Conservation (phyloP, 371 early-diverging fungal genomes). For the Apophysomyces elegans region DNA sequence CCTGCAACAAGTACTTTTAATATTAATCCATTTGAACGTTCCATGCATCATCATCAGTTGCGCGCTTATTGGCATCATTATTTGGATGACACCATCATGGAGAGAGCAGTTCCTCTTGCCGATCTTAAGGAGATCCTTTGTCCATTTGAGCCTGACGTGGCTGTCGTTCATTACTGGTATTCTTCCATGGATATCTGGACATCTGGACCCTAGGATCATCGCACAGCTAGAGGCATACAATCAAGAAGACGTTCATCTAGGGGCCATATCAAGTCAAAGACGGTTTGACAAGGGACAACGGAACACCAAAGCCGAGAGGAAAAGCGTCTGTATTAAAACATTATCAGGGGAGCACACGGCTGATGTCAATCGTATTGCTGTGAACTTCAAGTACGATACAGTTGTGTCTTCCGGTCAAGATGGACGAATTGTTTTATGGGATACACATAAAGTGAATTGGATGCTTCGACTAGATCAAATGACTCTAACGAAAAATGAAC, state of each 20-base stretch:
- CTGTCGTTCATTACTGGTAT: not conserved
- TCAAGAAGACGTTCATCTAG: conserved; percentile 30
- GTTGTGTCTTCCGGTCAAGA: conserved; percentile 39
- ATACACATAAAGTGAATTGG: conserved; percentile 29
- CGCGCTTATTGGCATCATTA: conserved; percentile 34
- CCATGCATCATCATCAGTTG: conserved; percentile 35
- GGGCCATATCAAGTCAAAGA: conserved; percentile 33
- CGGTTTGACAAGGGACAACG: conserved; percentile 31
- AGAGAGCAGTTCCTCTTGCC: conserved; percentile 37
- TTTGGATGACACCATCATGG: conserved; percentile 42
- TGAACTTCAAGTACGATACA: conserved; percentile 26
- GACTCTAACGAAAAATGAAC: conserved; percentile 10
- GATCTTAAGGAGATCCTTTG: conserved; percentile 15
- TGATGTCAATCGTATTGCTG: conserved; percentile 33
- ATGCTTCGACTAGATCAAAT: conserved; percentile 31
- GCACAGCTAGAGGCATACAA: conserved; percentile 26
- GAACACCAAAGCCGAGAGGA: conserved; percentile 22
- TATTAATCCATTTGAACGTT: conserved; percentile 26
- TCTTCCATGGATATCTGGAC: conserved; percentile 1
- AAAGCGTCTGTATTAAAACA: conserved; percentile 25
- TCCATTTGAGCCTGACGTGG: conserved; percentile 6
- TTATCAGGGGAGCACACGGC: conserved; percentile 33
- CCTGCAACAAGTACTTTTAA: conserved; percentile 18
- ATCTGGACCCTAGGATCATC: conserved; percentile 4
- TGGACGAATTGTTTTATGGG: conserved; percentile 40